A percentile compares a stretch with the other conserved stretches of the same genome.
phyloP scores from a whole-genome alignment of 257 asterid genomes.

The Jacaranda mimosifolia region DNA sequence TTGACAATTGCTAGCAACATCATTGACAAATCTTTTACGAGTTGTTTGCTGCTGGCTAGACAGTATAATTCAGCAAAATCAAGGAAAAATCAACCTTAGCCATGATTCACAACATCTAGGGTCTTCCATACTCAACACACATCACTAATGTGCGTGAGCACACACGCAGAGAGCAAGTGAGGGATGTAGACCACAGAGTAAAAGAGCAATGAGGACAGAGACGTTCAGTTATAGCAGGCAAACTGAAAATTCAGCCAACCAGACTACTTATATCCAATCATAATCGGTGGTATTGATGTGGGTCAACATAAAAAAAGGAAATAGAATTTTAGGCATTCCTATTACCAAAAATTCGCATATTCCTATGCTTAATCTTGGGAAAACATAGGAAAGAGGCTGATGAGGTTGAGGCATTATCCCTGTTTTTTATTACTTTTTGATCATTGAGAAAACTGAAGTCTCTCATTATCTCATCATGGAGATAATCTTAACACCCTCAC shows the following conservation, averaged over 20 bases:
- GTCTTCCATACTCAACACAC: background rate
- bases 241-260: constrained; percentile 5
- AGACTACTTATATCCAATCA: background rate
- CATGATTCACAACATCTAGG: background rate
- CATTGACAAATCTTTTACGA: background rate
- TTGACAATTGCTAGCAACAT: constrained; percentile 15
- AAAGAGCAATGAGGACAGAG: background rate
- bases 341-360: background rate
- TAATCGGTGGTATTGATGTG: background rate
- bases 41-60: background rate
- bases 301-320: background rate
- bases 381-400: background rate
- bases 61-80: background rate
- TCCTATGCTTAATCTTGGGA: constrained; percentile 15
- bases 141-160: background rate
- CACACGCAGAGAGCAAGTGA: background rate
- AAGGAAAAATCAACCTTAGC: background rate
- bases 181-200: background rate
- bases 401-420: background rate
- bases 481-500: too few species aligned
- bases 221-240: background rate
- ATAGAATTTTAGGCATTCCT: background rate
- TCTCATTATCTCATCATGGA: too few species aligned
- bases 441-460: too few species aligned
- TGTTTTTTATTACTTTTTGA: background rate